Evolutionary conservation across 345 rosid genomes (phyloP), one percentile per base, ranked within the genome.

Genomic region (Linum lewisii): DNA sequence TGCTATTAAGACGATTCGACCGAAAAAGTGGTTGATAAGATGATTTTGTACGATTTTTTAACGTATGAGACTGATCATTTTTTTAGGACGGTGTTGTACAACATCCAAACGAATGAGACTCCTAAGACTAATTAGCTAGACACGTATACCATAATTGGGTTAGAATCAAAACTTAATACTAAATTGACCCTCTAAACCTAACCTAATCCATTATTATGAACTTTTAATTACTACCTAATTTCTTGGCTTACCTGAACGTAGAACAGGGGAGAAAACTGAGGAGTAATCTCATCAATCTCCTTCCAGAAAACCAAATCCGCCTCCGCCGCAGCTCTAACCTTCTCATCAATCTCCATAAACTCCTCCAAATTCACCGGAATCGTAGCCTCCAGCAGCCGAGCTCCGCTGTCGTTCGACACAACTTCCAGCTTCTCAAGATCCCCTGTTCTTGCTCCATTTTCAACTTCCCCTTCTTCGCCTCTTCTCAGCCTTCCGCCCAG

Each of bases 391-490:
- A 84, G 20, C 57, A 91, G 74, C 60, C 98, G 76, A 32, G 45
- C 75, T 0, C 98, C 98, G 19, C 86, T 58, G 53, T 87, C 96
- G 24, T 85, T 91, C 4, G 96, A 63, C 58, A 87, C 84, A 38
- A 91, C 62, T 78, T 86, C 95, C 18, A 88, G 64, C 21, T 75
- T 78, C n/a, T 79, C 78, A 16, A 5, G 7, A 16, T 42, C 47
- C 47, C 47, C 47, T 16, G 47, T 42, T 42, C n/a, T n/a, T n/a
- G n/a, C n/a, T n/a, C n/a, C n/a, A n/a, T 58, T 5, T 1, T 69
- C 75, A 13, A 37, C 70, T 54, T 77, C 82, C 9, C 70, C 57
- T 63, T 72, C 70, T 54, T 77, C 82, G 9, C 70, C 57, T 63
- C 73, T 62, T 47, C 85, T 54, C 3, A 91, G 68, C 13, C 98